Conservation (phyloP, 495 filamentous ascomycete genomes). For the Aspergillus baeticus region DNA sequence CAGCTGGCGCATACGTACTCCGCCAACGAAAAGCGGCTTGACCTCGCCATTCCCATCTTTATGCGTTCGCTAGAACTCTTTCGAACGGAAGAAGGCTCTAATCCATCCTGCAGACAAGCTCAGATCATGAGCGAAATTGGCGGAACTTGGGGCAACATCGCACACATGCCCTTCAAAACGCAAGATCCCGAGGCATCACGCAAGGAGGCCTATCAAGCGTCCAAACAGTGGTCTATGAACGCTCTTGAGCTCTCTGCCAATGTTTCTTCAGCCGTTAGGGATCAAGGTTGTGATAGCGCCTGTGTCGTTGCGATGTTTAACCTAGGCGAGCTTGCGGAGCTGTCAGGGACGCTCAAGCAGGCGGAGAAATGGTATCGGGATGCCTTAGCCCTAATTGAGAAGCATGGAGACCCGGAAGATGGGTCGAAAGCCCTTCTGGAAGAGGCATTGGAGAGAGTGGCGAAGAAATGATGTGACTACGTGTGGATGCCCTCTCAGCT, state of each 20-base stretch:
- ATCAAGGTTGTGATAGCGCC: constrained; percentile 78
- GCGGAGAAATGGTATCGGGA: constrained; percentile 58
- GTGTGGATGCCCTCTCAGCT: not conserved
- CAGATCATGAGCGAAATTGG: constrained; percentile 51
- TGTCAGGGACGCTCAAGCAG: constrained; percentile 61
- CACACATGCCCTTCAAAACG: constrained; percentile 31
- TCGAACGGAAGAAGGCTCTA: constrained; percentile 36
- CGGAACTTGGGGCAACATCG: constrained; percentile 32
- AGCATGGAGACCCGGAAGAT: constrained; percentile 64
- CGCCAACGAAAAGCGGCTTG: constrained; percentile 57
- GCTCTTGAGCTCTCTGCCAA: constrained; percentile 59
- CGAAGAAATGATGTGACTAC: constrained; percentile 17
- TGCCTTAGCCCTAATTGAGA: constrained; percentile 60
- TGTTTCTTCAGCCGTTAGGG: constrained; percentile 60
- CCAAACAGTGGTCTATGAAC: constrained; percentile 72
- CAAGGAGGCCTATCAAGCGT: constrained; percentile 56
- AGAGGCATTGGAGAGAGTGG: constrained; percentile 42
- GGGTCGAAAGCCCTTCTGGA: constrained; percentile 46
- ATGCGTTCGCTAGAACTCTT: constrained; percentile 73
- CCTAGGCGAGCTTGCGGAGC: constrained; percentile 76
- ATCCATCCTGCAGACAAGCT: constrained; percentile 66
- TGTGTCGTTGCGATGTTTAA: constrained; percentile 86
- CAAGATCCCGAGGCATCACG: constrained; percentile 48
- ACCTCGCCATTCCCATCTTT: constrained; percentile 84
- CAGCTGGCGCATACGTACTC: constrained; percentile 74